phyloP scores from a whole-genome alignment of 768 basidiomycete genomes.

The Cystobasidium tubakii region DNA sequence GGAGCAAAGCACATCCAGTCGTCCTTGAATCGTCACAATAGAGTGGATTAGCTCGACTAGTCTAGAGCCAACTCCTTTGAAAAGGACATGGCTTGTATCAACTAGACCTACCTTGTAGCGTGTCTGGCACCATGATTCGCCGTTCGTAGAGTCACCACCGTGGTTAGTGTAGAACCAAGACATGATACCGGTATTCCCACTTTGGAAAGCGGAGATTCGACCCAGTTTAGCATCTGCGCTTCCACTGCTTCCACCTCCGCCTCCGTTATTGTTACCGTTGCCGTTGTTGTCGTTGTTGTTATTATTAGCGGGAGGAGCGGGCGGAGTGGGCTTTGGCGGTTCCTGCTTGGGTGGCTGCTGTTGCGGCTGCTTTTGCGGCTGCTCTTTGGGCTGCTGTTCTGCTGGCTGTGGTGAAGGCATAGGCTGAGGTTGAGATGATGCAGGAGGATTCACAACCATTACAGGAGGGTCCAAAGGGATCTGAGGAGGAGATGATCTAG shows the following conservation, averaged over 20 bases:
- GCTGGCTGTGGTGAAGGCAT: too few species aligned
- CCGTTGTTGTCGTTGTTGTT: background rate
- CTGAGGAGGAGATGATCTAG: background rate
- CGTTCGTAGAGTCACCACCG: conserved; percentile 42
- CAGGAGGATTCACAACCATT: background rate
- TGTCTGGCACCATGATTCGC: conserved; percentile 40
- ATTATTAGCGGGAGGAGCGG: too few species aligned
- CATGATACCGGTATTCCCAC: conserved; percentile 27
- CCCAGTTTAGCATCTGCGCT: conserved; percentile 9
- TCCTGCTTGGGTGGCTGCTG: background rate
- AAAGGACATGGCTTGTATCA: too few species aligned
- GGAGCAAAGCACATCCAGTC: conserved; percentile 41
- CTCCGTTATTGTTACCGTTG: background rate
- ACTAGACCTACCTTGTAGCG: background rate
- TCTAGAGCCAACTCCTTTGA: too few species aligned
- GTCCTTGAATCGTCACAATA: conserved; percentile 29
- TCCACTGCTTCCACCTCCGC: too few species aligned
- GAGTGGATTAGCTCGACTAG: too few species aligned
- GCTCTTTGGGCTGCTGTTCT: background rate
- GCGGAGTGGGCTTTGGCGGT: background rate
- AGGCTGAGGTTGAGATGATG: background rate
- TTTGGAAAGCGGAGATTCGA: conserved; percentile 12
- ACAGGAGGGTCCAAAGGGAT: background rate
- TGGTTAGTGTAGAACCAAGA: conserved; percentile 43
- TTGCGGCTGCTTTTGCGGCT: background rate